Evolutionary conservation across 306 rosid species (phyloP), one percentile per base, ranked within the genome.

Genomic region (Rubus idaeus): DNA sequence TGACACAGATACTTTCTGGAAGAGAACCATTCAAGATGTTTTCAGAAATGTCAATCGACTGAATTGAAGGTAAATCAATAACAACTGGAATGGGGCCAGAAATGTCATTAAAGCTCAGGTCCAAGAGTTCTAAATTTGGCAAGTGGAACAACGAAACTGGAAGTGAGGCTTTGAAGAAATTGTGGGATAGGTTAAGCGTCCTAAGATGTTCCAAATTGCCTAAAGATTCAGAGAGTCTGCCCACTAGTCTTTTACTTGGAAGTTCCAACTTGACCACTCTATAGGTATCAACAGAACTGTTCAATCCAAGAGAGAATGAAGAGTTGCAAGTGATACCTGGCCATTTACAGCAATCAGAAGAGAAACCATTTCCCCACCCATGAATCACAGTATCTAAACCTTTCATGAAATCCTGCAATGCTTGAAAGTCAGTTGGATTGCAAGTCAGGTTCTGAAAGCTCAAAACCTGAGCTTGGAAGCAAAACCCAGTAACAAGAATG

Each of bases 301-400:
- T 23, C 47, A 75, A 10, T n/a, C 72, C 71, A 6, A 41, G 26
- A 66, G 6, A 10, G 8, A 71, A 23, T 44, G 57, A 75, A 70
- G 76, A 46, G 42, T 69, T 71, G 37, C 82, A 80, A 39, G 73
- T 65, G 58, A 84, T 52, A 46, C 87, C 87, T 40, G 42, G 10
- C 76, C 82, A 84, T 7, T 12, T 73, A 62, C 79, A 84, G 74
- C 87, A 84, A 72, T 66, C 42, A n/a, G 76, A 70, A 30, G 60
- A 74, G 50, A 18, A 23, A 13, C 16, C 49, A 17, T 39, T 57
- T 66, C 64, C 67, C 87, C 82, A 84, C n/a, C 78, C 80, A 12
- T 17, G 42, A 50, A 73, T 46, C 14, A 17, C 44, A 2, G 52
- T 46, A 1, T 39, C 53, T 10, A 80, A 12, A 52, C 57, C 74